phyloP scores from a whole-genome alignment of 2,329 filamentous ascomycete species.

The Penicillium brevicompactum region DNA sequence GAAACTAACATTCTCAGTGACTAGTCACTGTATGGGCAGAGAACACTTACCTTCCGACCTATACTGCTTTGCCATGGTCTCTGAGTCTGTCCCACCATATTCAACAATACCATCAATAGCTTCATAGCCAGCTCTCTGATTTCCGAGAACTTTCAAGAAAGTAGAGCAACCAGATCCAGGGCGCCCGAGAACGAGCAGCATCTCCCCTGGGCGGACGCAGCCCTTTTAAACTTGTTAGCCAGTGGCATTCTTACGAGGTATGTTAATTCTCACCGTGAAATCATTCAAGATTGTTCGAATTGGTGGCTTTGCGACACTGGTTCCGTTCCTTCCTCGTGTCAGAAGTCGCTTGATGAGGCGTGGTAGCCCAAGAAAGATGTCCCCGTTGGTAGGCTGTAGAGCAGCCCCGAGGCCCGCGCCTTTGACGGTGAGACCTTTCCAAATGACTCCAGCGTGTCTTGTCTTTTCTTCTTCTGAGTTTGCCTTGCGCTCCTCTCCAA shows the following conservation, averaged over 20 bases:
- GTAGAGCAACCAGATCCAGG: conserved; percentile 67
- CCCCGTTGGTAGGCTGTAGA: conserved; percentile 58
- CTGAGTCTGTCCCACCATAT: conserved; percentile 59
- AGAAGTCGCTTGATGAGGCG: conserved; percentile 51
- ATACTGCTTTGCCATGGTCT: conserved; percentile 53
- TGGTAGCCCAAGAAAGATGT: conserved; percentile 56
- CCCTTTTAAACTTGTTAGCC: conserved; percentile 24
- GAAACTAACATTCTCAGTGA: conserved; percentile 51
- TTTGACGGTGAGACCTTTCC: conserved; percentile 70
- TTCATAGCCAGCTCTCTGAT: conserved; percentile 64
- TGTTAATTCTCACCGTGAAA: conserved; percentile 48
- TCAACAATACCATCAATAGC: conserved; percentile 57
- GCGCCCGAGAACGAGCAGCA: conserved; percentile 44
- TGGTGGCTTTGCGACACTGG: conserved; percentile 45
- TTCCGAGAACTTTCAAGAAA: conserved; percentile 78
- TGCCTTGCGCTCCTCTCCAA: conserved; percentile 64
- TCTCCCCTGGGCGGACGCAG: conserved; percentile 44
- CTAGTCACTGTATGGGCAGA: not conserved
- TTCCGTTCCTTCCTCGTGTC: conserved; percentile 33
- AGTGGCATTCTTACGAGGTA: not conserved
- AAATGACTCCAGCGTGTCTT: conserved; percentile 69
- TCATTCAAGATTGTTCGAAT: conserved; percentile 68
- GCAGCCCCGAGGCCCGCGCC: conserved; percentile 69
- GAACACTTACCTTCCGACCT: conserved; percentile 42
- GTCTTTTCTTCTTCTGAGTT: conserved; percentile 71